Conservation (phyloP, 2,329 filamentous ascomycete species). For the Leptosphaerulina australis region DNA sequence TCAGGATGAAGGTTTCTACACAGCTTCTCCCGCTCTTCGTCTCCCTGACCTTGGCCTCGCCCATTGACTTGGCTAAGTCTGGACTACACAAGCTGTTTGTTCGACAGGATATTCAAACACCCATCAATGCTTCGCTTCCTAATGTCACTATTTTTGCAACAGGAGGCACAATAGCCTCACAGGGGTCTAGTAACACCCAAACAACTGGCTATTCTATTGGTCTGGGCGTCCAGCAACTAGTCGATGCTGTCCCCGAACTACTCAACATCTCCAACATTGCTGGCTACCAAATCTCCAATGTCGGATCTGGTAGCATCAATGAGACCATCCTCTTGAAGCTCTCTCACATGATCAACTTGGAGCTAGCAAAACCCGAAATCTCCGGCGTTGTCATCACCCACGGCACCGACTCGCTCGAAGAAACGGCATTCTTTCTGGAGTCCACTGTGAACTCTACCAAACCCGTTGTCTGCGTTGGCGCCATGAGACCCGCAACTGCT, state of each 20-base stretch:
- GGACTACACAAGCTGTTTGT: conserved; percentile 31
- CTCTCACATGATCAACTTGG: conserved; percentile 56
- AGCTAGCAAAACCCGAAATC: conserved; percentile 54
- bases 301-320: conserved; percentile 51
- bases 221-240: conserved; percentile 58
- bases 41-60: conserved; percentile 28
- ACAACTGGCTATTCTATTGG: conserved; percentile 62
- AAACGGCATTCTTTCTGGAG: conserved; percentile 68
- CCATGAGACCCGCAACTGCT: conserved; percentile 68
- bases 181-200: conserved; percentile 56
- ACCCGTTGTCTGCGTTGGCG: conserved; percentile 65
- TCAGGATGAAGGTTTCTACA: conserved; percentile 31
- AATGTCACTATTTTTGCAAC: conserved; percentile 64
- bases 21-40: conserved; percentile 31
- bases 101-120: conserved; percentile 40
- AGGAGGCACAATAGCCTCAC: conserved; percentile 65
- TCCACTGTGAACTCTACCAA: conserved; percentile 63
- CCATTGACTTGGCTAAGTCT: conserved; percentile 26
- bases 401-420: conserved; percentile 69
- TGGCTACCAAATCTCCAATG: conserved; percentile 54
- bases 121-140: conserved; percentile 56
- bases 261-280: conserved; percentile 61
- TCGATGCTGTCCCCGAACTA: conserved; percentile 62
- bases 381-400: conserved; percentile 65
- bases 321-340: conserved; percentile 57